Conservation (phyloP, 2,329 filamentous ascomycete species). For the Cladophialophora psammophila region DNA sequence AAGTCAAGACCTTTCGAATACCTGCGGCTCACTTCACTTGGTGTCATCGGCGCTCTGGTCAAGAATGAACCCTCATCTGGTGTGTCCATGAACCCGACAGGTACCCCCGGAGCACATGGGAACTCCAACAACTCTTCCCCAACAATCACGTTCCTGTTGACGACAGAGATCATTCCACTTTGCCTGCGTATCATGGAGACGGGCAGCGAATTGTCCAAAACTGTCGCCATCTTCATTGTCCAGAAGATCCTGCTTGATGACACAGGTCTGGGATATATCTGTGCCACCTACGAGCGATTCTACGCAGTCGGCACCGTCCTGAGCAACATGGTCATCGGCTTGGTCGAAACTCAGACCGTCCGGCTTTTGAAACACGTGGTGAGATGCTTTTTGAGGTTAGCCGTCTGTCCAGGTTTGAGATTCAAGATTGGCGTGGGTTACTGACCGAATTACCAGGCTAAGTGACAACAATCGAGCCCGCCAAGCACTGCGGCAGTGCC, state of each 20-base stretch:
- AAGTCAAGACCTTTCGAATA: constrained; percentile 98
- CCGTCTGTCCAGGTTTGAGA: constrained; percentile 32
- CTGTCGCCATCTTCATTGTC: constrained; percentile 98
- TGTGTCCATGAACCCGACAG: constrained; percentile 36
- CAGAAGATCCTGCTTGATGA: constrained; percentile 98
- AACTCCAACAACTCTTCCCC: constrained; percentile 71
- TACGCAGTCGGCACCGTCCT: constrained; percentile 97
- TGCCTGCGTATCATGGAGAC: constrained; percentile 99
- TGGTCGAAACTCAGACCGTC: constrained; percentile 97
- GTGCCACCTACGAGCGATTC: constrained; percentile 97
- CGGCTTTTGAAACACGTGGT: constrained; percentile 96
- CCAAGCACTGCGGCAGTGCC: constrained; percentile 92
- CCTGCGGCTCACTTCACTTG: constrained; percentile 90
- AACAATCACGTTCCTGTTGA: constrained; percentile 98
- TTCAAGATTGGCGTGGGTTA: background rate
- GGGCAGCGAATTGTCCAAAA: constrained; percentile 96
- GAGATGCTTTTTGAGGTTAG: constrained; percentile 90
- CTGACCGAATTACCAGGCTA: constrained; percentile 63
- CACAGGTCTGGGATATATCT: constrained; percentile 96
- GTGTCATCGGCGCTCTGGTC: constrained; percentile 94
- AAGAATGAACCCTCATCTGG: constrained; percentile 76
- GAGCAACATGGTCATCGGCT: constrained; percentile 97
- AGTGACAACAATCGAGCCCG: constrained; percentile 96
- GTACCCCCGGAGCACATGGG: constrained; percentile 31
- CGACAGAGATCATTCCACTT: constrained; percentile 96